phyloP scores from a whole-genome alignment of 108 stramenopile genomes.

The Bacterosira constricta region DNA sequence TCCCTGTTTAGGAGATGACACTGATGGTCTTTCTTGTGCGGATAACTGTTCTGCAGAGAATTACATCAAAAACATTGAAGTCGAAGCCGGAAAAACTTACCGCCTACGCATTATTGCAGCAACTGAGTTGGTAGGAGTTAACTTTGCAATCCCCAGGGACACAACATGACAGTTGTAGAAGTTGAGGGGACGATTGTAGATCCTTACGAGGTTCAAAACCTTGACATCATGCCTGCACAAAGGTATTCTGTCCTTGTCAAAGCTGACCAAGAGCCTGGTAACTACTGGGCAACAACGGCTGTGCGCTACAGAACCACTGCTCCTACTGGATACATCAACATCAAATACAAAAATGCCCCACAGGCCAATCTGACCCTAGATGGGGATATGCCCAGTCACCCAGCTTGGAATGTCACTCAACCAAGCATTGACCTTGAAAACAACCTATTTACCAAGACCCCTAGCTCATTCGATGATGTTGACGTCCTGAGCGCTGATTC shows the following conservation, averaged over 20 bases:
- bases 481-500: constrained; percentile 18
- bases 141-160: constrained; percentile 46
- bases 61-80: constrained; percentile 41
- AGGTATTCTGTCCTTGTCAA: constrained; percentile 44
- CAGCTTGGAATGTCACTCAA: constrained; percentile 26
- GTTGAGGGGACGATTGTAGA: constrained; percentile 52
- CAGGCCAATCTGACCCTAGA: constrained; percentile 20
- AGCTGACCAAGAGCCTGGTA: constrained; percentile 36
- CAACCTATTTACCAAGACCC: constrained; percentile 26
- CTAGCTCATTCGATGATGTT: constrained; percentile 18
- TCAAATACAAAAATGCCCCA: constrained; percentile 15
- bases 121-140: constrained; percentile 29
- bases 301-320: constrained; percentile 20
- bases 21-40: constrained; percentile 15
- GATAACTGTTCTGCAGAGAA: constrained; percentile 25
- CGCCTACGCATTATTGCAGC: constrained; percentile 42
- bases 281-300: constrained; percentile 41
- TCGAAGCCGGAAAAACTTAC: constrained; percentile 49
- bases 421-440: constrained; percentile 24
- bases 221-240: constrained; percentile 45
- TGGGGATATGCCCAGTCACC: constrained; percentile 22
- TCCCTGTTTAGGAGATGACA: constrained; percentile 20
- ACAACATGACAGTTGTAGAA: constrained; percentile 52
- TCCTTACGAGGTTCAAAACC: constrained; percentile 31
- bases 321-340: constrained; percentile 19